phyloP scores from a whole-genome alignment of 176 grass and related monocot species.

The Echinochloa phyllopogon region DNA sequence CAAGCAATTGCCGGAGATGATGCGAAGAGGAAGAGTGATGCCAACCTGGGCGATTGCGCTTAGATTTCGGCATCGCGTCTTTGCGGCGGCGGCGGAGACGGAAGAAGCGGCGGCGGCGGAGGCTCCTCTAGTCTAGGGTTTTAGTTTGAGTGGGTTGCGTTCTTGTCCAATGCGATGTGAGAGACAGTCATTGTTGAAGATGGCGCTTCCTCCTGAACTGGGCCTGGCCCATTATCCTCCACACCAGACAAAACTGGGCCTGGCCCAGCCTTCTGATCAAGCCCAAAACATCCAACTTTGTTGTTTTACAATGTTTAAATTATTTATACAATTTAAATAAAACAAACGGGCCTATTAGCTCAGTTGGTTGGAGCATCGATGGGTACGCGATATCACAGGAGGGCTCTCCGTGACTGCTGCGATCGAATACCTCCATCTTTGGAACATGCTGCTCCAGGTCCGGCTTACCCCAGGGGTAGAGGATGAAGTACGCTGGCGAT shows the following conservation, averaged over 20 bases:
- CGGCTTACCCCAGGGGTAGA: too few species aligned
- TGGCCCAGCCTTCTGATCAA: too few species aligned
- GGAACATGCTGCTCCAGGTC: too few species aligned
- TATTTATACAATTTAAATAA: too few species aligned
- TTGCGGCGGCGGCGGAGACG: background rate
- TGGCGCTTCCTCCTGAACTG: background rate
- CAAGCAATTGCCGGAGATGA: background rate
- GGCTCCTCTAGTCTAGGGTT: background rate
- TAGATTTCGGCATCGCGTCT: slow-evolving; percentile 64
- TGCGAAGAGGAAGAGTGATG: background rate
- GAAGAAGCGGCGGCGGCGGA: background rate
- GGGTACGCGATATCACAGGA: too few species aligned
- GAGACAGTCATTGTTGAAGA: background rate
- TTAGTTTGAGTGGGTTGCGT: background rate
- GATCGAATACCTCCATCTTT: too few species aligned
- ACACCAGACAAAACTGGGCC: too few species aligned
- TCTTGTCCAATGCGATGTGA: background rate
- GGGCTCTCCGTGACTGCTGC: too few species aligned
- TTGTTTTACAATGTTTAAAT: too few species aligned
- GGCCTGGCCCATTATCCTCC: background rate
- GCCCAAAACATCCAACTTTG: too few species aligned
- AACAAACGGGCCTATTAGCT: slow-evolving; percentile 68
- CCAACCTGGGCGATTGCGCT: slow-evolving; percentile 61
- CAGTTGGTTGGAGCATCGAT: slow-evolving; percentile 95
- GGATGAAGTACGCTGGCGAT: too few species aligned